Evolutionary conservation across 306 rosid genomes (phyloP).

Genomic region (Arachis hypogaea): DNA sequence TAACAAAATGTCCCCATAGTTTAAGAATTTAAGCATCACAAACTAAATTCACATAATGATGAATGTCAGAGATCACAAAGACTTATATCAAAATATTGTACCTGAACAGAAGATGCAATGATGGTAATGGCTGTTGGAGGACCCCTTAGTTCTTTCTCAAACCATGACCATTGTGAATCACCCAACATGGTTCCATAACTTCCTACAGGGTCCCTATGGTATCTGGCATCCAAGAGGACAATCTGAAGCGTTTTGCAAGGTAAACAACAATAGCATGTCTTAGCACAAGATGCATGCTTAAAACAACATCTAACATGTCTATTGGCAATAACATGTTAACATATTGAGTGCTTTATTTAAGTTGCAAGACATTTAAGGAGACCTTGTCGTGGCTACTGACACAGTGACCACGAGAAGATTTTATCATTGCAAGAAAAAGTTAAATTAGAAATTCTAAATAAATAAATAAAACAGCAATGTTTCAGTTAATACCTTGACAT

Average conservation of each 20-base stretch:
- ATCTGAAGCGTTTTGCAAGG: conserved; percentile 41
- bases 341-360: neutral
- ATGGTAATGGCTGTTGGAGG: conserved; percentile 67
- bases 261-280: conserved; percentile 20
- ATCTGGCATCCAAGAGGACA: conserved; percentile 72
- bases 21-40: neutral
- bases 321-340: conserved; percentile 1
- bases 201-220: conserved; percentile 77
- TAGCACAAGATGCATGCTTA: conserved; percentile 34
- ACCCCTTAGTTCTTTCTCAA: conserved; percentile 69
- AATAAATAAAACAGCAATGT: conserved; percentile 11
- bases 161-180: conserved; percentile 73
- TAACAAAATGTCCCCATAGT: neutral
- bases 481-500: conserved; percentile 60
- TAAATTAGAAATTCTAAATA: conserved; percentile 4
- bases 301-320: neutral
- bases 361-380: conserved; percentile 6
- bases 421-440: conserved; percentile 1
- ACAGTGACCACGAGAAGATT: conserved; percentile 15
- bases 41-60: conserved; percentile 15
- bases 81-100: conserved; percentile 24
- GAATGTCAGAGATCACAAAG: conserved; percentile 8
- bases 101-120: conserved; percentile 86
- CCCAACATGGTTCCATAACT: conserved; percentile 84
- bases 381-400: neutral